Evolutionary conservation across 2,329 filamentous ascomycete species (phyloP).

Genomic region (Hysterium pulicare): DNA sequence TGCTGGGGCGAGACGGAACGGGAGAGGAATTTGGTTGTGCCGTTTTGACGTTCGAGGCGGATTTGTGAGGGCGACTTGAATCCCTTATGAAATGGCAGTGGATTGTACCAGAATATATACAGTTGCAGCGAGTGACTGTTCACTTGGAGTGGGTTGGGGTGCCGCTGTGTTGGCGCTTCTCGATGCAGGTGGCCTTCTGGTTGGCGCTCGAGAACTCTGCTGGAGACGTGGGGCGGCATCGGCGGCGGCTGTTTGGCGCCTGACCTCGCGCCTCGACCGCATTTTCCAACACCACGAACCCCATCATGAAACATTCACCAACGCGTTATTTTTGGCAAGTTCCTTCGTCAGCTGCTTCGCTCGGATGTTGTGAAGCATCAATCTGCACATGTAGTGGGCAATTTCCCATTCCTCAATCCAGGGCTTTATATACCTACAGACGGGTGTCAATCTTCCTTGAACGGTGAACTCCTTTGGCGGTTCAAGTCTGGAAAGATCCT

Average conservation of each 20-base stretch:
- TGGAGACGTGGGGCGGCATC: not conserved
- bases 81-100: not conserved
- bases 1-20: conserved; percentile 15
- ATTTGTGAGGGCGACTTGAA: not conserved
- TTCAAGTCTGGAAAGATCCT: too few relatives aligned
- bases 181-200: not conserved
- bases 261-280: conserved; percentile 4
- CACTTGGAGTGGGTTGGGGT: not conserved
- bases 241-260: conserved; percentile 5
- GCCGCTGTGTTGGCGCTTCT: not conserved
- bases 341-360: not conserved
- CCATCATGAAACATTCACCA: not conserved
- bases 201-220: not conserved
- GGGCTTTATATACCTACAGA: too few relatives aligned
- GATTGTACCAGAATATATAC: not conserved
- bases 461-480: too few relatives aligned
- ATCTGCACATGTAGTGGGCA: too few relatives aligned
- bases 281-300: not conserved
- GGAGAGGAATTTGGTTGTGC: conserved; percentile 11
- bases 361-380: too few relatives aligned
- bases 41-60: conserved; percentile 6
- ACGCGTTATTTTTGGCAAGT: not conserved
- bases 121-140: not conserved
- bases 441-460: too few relatives aligned
- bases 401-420: too few relatives aligned